These are phyloP conservation scores for Tubosaeta sp. DNA, from an alignment of 768 basidiomycete genomes.

Conservation along the genomic window DNA sequence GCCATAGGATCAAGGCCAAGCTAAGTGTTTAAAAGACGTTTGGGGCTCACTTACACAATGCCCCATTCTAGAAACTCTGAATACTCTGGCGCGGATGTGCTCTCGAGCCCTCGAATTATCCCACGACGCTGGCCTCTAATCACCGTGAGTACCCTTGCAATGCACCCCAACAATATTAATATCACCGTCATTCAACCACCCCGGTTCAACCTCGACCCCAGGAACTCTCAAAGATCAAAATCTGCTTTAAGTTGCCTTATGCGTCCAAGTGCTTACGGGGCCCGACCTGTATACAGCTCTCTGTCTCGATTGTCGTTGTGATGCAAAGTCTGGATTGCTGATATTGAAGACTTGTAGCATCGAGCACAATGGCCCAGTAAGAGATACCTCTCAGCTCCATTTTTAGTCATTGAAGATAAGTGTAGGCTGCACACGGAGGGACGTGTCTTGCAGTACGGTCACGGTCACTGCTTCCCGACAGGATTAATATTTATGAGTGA, in stretches of 20 bases:
- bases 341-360: too few species aligned
- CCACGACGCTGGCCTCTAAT: background rate
- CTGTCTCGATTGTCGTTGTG: slow-evolving; percentile 61
- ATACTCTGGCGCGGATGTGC: background rate
- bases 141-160: background rate
- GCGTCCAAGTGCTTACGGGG: slow-evolving; percentile 18
- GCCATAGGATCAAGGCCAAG: too few species aligned
- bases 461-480: background rate
- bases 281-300: slow-evolving; percentile 38
- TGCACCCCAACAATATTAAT: background rate
- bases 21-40: background rate
- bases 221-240: background rate
- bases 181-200: background rate
- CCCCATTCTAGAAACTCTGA: background rate
- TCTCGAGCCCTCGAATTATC: background rate
- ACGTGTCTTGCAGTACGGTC: background rate
- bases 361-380: background rate
- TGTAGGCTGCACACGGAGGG: background rate
- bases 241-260: slow-evolving; percentile 66
- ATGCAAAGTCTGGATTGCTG: background rate
- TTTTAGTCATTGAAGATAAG: background rate
- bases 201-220: background rate
- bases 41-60: background rate
- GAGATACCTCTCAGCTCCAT: background rate
- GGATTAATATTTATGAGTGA: background rate